These are phyloP conservation scores for Glonium stellatum DNA, from an alignment of 495 filamentous ascomycete genomes.

Conservation along the genomic window DNA sequence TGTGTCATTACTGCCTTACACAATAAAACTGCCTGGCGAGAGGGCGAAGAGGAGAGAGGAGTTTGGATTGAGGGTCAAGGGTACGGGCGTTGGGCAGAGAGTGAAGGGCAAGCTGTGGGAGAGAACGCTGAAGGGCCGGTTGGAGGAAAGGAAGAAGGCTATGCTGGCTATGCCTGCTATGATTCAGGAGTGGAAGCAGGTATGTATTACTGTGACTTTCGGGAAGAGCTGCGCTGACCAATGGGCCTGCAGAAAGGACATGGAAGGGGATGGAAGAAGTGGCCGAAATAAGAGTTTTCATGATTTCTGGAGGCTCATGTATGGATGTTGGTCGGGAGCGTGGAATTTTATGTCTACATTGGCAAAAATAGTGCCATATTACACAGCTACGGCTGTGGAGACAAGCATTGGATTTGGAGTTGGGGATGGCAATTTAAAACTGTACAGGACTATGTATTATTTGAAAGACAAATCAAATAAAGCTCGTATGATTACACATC, in stretches of 20 bases:
- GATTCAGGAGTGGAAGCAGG: slow-evolving; percentile 89
- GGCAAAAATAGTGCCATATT: neutral
- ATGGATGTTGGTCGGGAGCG: neutral
- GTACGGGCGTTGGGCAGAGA: slow-evolving; percentile 83
- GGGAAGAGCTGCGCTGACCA: slow-evolving; percentile 9
- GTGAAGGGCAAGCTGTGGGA: slow-evolving; percentile 95
- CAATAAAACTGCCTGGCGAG: slow-evolving; percentile 66
- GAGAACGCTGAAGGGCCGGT: slow-evolving; percentile 70
- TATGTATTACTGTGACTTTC: slow-evolving; percentile 41
- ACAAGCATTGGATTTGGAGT: slow-evolving; percentile 3
- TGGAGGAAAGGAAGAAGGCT: slow-evolving; percentile 82
- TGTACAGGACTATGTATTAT: neutral
- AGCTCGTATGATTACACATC: neutral
- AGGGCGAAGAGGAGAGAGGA: slow-evolving; percentile 59
- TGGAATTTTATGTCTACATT: neutral
- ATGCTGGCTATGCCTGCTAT: slow-evolving; percentile 91
- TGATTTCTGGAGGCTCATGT: neutral
- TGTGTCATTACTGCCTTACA: slow-evolving; percentile 72
- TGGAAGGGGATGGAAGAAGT: slow-evolving; percentile 85
- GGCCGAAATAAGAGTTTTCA: slow-evolving; percentile 55
- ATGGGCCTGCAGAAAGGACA: slow-evolving; percentile 61
- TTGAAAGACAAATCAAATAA: neutral
- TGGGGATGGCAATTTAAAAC: neutral
- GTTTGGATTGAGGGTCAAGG: slow-evolving; percentile 71
- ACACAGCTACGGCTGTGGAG: neutral